Evolutionary conservation across 441 rosid genomes (phyloP), one percentile per base, ranked within the genome.

Genomic region (Aleurites moluccanus): DNA sequence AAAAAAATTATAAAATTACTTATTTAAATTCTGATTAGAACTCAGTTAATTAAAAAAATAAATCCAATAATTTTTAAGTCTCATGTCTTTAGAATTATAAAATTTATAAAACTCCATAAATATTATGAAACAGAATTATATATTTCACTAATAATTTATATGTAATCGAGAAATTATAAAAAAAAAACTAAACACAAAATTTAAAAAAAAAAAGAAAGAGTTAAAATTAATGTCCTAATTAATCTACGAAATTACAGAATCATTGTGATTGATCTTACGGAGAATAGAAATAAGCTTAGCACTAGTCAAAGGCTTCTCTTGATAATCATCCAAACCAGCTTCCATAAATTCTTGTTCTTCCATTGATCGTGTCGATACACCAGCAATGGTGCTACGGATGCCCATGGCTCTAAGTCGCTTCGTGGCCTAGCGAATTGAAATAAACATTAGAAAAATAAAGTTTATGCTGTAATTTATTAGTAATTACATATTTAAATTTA

Each of bases 271-370:
- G 61, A 88, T 70, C 57, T 90, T 87, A 56, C 65, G 83, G 70
- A 92, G 84, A 61, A 86, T 82, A 14, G 92, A 82, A 44, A 80
- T 55, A 66, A 92, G 90, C 79, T 92, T 93, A 38, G 90, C 80
- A 45, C 77, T 66, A 3, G 94, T 89, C 72, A 93, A 79, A 56
- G 98, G 98, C 87, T 94, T 94, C 86, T 90, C 94, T 56, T 81
- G 87, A 61, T 89, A 94, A 59, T 86, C 92, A 83, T 92, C 89
- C 7, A 94, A 83, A 1, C 97, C 98, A 10, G 98, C 95, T 71
- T 90, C 90, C 71, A 84, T 81, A 57, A 94, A 94, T 69, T 88
- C 93, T 75, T 85, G 87, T 74, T 47, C 77, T 20, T 88, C 88
- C 49, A 75, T 3, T 8, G 87, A 79, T 27, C 85, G 79, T 0